A percentile compares a stretch with the other conserved stretches of the same genome.
Conservation (phyloP, 2,329 filamentous ascomycete genomes). For the Clarireedia homoeocarpa region DNA sequence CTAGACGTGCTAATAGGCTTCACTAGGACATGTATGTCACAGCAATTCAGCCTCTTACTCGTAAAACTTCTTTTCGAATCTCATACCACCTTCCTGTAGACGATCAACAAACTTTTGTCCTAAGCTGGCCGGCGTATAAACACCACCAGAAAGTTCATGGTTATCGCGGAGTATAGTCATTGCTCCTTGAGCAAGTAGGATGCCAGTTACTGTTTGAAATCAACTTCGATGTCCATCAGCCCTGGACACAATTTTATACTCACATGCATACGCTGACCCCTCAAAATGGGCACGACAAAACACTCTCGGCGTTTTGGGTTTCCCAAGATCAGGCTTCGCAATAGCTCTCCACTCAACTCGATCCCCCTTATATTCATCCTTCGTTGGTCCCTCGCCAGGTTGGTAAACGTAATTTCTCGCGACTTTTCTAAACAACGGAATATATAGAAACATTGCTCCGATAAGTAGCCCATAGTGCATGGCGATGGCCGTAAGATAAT, state of each 20-base stretch:
- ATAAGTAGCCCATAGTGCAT: conserved; percentile 43
- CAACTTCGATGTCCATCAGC: conserved; percentile 8
- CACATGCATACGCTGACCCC: conserved; percentile 59
- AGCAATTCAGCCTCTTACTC: conserved; percentile 6
- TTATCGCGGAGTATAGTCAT: conserved; percentile 57
- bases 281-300: conserved; percentile 46
- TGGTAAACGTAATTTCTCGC: conserved; percentile 38
- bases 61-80: conserved; percentile 47
- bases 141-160: conserved; percentile 51
- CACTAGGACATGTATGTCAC: no score
- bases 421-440: conserved; percentile 34
- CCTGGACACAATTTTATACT: conserved; percentile 27
- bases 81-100: conserved; percentile 47
- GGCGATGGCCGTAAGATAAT: conserved; percentile 41
- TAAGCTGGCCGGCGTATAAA: conserved; percentile 65
- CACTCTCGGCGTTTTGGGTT: conserved; percentile 33
- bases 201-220: conserved; percentile 48
- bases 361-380: conserved; percentile 48
- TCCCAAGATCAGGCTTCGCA: conserved; percentile 48
- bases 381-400: conserved; percentile 47
- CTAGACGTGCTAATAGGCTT: no score
- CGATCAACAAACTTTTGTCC: conserved; percentile 61
- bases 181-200: conserved; percentile 57
- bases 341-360: conserved; percentile 56
- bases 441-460: conserved; percentile 32